Evolutionary conservation across 345 rosid species (phyloP).

Genomic region (Pistacia vera): DNA sequence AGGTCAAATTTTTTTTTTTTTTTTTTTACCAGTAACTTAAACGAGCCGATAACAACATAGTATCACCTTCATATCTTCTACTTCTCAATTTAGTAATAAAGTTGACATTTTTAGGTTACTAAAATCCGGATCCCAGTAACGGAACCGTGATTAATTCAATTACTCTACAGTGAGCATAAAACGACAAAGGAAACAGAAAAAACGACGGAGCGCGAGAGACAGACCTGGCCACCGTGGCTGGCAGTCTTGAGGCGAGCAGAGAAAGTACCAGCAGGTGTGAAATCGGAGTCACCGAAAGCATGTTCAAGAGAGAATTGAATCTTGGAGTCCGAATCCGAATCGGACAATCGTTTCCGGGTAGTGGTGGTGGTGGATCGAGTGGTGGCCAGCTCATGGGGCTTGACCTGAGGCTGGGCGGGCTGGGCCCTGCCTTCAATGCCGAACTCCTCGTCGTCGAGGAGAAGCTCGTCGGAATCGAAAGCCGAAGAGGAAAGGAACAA

Average conservation of each 20-base stretch:
- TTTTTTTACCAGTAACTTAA: no score
- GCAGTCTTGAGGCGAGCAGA: constrained; percentile 91
- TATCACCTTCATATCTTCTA: not conserved
- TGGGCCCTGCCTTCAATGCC: constrained; percentile 59
- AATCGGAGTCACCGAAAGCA: constrained; percentile 88
- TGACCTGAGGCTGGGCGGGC: constrained; percentile 33
- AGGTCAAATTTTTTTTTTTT: no score
- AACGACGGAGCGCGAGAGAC: not conserved
- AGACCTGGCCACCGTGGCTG: constrained; percentile 85
- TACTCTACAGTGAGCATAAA: not conserved
- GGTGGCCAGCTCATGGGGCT: constrained; percentile 37
- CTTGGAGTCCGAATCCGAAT: constrained; percentile 89
- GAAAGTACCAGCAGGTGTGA: constrained; percentile 81
- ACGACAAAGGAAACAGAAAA: not conserved
- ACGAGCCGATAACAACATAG: not conserved
- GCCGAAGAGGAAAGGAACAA: constrained; percentile 32
- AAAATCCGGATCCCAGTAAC: not conserved
- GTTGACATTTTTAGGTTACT: no score
- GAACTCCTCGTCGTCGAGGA: constrained; percentile 80
- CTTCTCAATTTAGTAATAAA: not conserved
- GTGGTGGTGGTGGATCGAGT: constrained; percentile 37
- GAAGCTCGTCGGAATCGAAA: constrained; percentile 89
- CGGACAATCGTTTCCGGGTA: constrained; percentile 58
- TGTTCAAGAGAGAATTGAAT: constrained; percentile 90
- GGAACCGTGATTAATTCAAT: not conserved